These are phyloP conservation scores for Cryptococcus sp. DNA, from an alignment of 1,284 basidiomycete species.

Conservation along the genomic window DNA sequence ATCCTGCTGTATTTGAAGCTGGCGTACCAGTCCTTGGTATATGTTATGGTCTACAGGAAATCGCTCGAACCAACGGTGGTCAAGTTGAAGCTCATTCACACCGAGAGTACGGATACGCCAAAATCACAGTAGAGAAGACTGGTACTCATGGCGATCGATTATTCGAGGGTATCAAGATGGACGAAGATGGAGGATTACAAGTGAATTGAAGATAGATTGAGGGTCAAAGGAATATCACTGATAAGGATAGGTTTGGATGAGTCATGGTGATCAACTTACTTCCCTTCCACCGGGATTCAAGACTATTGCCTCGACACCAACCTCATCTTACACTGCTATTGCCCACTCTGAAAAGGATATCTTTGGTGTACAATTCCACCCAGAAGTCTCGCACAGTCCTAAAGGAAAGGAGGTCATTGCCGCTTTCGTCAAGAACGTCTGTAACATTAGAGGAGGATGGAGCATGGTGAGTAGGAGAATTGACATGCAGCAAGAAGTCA, in stretches of 20 bases:
- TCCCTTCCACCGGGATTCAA: slow-evolving; percentile 78
- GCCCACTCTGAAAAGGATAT: slow-evolving; percentile 85
- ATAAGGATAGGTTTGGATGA: slow-evolving; percentile 91
- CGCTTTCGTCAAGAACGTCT: slow-evolving; percentile 80
- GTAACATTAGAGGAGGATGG: slow-evolving; percentile 79
- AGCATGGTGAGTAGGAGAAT: slow-evolving; percentile 68
- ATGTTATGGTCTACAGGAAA: slow-evolving; percentile 98
- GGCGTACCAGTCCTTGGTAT: slow-evolving; percentile 94
- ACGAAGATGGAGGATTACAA: slow-evolving; percentile 25
- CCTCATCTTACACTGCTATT: slow-evolving; percentile 89
- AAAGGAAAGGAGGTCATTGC: slow-evolving; percentile 88
- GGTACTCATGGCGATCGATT: slow-evolving; percentile 67
- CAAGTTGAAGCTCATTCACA: slow-evolving; percentile 84
- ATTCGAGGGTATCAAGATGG: slow-evolving; percentile 71
- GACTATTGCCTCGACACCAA: slow-evolving; percentile 78
- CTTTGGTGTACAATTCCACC: slow-evolving; percentile 98
- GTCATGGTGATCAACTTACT: slow-evolving; percentile 92
- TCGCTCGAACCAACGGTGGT: slow-evolving; percentile 84
- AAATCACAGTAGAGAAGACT: slow-evolving; percentile 68
- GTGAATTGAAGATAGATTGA: slow-evolving; percentile 6
- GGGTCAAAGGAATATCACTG: not conserved
- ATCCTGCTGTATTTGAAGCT: slow-evolving; percentile 87
- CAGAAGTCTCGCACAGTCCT: slow-evolving; percentile 93
- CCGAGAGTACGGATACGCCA: slow-evolving; percentile 91
- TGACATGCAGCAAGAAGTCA: not conserved